Conservation (phyloP, 1,284 basidiomycete species). For the Veloboletus limbatus region DNA sequence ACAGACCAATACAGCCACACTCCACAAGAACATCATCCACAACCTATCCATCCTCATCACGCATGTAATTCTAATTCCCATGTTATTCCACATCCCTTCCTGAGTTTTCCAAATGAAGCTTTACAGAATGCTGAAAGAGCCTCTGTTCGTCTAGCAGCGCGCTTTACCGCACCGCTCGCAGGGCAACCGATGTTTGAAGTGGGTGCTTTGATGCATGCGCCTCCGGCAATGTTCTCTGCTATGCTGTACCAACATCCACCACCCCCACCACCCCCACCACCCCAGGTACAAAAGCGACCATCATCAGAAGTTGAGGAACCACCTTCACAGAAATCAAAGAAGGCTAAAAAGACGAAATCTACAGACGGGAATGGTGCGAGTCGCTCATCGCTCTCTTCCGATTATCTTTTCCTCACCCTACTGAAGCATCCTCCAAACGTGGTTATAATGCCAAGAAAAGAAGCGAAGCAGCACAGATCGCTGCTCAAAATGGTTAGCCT, state of each 20-base stretch:
- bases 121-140: slow-evolving; percentile 52
- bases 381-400: slow-evolving; percentile 1
- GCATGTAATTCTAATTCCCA: slow-evolving; percentile 33
- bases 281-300: slow-evolving; percentile 38
- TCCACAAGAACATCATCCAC: slow-evolving; percentile 33
- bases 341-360: slow-evolving; percentile 39
- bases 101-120: slow-evolving; percentile 33
- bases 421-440: slow-evolving; percentile 50
- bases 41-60: slow-evolving; percentile 29
- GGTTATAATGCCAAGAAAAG: slow-evolving; percentile 68
- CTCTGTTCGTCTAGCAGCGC: slow-evolving; percentile 55
- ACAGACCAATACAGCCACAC: slow-evolving; percentile 30
- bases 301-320: slow-evolving; percentile 37
- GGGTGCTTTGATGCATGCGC: slow-evolving; percentile 34
- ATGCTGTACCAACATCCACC: slow-evolving; percentile 33
- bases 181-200: slow-evolving; percentile 36
- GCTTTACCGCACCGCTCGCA: slow-evolving; percentile 39
- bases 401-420: slow-evolving; percentile 17
- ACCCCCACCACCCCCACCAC: slow-evolving; percentile 25
- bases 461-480: slow-evolving; percentile 58
- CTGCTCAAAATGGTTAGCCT: slow-evolving; percentile 52
- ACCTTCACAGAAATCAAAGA: slow-evolving; percentile 40
- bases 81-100: slow-evolving; percentile 13
- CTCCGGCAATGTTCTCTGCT: slow-evolving; percentile 29
- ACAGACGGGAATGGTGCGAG: slow-evolving; percentile 35